Evolutionary conservation across 1,139 yeast species (phyloP).

Genomic region (Hansenula lynferdii): DNA sequence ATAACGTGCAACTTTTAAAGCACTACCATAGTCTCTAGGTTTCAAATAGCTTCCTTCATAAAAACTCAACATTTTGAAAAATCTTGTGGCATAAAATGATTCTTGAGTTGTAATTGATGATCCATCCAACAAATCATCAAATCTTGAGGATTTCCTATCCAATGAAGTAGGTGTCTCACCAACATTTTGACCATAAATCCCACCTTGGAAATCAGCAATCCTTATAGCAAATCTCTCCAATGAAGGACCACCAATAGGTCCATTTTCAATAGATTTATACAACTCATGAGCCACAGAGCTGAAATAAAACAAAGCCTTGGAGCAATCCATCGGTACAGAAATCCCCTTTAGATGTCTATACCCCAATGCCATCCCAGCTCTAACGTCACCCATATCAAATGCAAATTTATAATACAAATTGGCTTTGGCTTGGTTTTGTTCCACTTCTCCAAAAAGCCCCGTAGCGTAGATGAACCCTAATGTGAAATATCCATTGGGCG

Average conservation of each 20-base stretch:
- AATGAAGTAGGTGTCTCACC: constrained; percentile 18
- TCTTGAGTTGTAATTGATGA: constrained; percentile 17
- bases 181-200: constrained; percentile 31
- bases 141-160: constrained; percentile 11
- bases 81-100: constrained; percentile 34
- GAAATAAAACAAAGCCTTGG: constrained; percentile 56
- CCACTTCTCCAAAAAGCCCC: constrained; percentile 73
- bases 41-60: constrained; percentile 50
- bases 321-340: constrained; percentile 51
- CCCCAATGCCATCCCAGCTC: constrained; percentile 74
- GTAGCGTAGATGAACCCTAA: constrained; percentile 75
- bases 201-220: constrained; percentile 57
- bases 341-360: constrained; percentile 60
- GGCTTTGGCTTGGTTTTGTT: constrained; percentile 61
- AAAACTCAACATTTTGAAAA: constrained; percentile 39
- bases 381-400: constrained; percentile 58
- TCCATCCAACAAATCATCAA: constrained; percentile 9
- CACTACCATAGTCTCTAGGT: constrained; percentile 38
- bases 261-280: constrained; percentile 27
- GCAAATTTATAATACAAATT: constrained; percentile 67
- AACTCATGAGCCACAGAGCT: constrained; percentile 47
- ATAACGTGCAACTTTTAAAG: constrained; percentile 30
- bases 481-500: constrained; percentile 73
- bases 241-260: constrained; percentile 35
- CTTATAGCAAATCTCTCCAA: constrained; percentile 44